These are phyloP conservation scores for Escallonia rubra DNA, from an alignment of 129 eudicot species.

Conservation along the genomic window DNA sequence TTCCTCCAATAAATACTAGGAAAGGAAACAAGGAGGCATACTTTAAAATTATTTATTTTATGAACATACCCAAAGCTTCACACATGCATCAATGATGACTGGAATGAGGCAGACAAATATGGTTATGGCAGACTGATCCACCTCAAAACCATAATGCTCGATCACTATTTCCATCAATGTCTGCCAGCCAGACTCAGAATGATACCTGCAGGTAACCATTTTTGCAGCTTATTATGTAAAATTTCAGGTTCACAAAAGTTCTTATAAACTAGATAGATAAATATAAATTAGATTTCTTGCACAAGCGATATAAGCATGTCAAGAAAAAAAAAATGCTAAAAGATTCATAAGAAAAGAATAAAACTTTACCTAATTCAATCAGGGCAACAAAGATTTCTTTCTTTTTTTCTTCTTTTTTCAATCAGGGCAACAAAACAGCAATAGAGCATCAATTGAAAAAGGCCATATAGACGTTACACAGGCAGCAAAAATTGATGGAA, in stretches of 20 bases:
- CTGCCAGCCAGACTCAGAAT: conserved; percentile 97
- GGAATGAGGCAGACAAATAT: conserved; percentile 77
- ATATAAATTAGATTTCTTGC: too few relatives aligned
- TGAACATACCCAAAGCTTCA: conserved; percentile 95
- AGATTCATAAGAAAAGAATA: not conserved
- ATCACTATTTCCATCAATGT: conserved; percentile 67
- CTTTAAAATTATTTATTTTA: too few relatives aligned
- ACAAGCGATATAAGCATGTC: not conserved
- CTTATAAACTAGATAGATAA: not conserved
- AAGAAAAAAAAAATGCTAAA: not conserved
- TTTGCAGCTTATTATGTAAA: not conserved
- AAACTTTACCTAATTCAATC: not conserved
- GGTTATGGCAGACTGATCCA: conserved; percentile 72
- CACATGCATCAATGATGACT: conserved; percentile 77
- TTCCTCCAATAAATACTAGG: too few relatives aligned
- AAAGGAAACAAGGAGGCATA: too few relatives aligned
- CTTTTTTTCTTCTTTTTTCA: not conserved
- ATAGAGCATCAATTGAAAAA: too few relatives aligned
- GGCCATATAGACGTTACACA: too few relatives aligned
- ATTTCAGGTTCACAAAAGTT: conserved; percentile 3
- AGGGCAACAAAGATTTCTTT: not conserved
- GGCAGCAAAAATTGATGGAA: too few relatives aligned
- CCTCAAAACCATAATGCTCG: conserved; percentile 93
- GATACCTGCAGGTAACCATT: conserved; percentile 58
- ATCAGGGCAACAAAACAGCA: too few relatives aligned